These are phyloP conservation scores for Sphaerulina vaccinii DNA, from an alignment of 2,329 filamentous ascomycete species.

Conservation along the genomic window DNA sequence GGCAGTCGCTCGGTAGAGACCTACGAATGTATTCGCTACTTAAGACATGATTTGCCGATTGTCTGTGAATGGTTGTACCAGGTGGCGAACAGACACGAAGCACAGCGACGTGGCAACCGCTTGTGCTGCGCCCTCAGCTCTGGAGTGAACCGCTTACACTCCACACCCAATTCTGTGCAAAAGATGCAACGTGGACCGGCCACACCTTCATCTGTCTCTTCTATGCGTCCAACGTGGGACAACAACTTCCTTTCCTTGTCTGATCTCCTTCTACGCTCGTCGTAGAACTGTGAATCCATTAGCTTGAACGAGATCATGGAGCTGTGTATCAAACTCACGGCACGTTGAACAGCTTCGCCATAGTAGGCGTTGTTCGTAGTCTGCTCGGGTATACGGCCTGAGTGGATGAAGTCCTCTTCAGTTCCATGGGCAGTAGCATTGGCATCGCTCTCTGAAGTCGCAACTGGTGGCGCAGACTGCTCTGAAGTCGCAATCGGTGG, in stretches of 20 bases:
- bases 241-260: neutral
- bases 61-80: neutral
- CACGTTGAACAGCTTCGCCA: neutral
- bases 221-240: neutral
- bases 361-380: neutral
- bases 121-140: too few species aligned
- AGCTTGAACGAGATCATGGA: neutral
- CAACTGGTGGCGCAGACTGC: neutral
- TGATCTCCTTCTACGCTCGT: neutral
- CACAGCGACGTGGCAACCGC: neutral
- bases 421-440: too few species aligned
- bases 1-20: too few species aligned
- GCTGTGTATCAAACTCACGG: neutral
- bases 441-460: too few species aligned
- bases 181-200: neutral
- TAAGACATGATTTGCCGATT: too few species aligned
- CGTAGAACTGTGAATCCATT: neutral
- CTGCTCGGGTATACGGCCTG: neutral
- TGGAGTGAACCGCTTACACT: too few species aligned
- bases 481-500: neutral
- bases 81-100: neutral
- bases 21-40: too few species aligned
- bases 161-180: too few species aligned
- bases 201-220: neutral
- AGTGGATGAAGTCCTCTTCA: too few species aligned